Percentiles rank a stretch among this genome's conserved stretches.
These are phyloP conservation scores for Groenewaldozyma tartarivorans DNA, from an alignment of 805 yeast species.

Conservation along the genomic window DNA sequence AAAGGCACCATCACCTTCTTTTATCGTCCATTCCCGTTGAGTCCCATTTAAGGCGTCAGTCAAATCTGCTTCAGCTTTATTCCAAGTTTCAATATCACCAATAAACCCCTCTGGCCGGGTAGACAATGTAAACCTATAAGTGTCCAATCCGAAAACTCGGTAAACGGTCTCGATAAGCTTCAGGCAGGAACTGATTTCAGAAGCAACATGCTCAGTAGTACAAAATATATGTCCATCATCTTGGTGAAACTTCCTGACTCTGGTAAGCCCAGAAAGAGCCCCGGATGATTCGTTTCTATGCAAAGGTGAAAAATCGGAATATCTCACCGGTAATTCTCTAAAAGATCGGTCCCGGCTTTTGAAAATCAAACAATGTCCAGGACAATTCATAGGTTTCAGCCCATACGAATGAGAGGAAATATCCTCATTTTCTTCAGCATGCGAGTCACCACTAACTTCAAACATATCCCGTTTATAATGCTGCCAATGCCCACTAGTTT, in stretches of 20 bases:
- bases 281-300: slow-evolving; percentile 96
- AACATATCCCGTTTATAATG: slow-evolving; percentile 94
- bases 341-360: slow-evolving; percentile 68
- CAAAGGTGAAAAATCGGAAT: slow-evolving; percentile 81
- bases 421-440: slow-evolving; percentile 28
- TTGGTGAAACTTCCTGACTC: slow-evolving; percentile 93
- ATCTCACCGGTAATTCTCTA: slow-evolving; percentile 76
- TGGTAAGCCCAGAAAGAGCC: slow-evolving; percentile 81
- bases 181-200: slow-evolving; percentile 65
- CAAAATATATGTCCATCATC: slow-evolving; percentile 98
- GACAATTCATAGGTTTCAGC: slow-evolving; percentile 71
- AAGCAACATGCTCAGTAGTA: slow-evolving; percentile 59
- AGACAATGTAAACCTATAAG: slow-evolving; percentile 59
- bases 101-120: slow-evolving; percentile 78
- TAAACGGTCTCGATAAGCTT: slow-evolving; percentile 69
- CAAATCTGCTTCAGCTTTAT: slow-evolving; percentile 65
- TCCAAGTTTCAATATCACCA: slow-evolving; percentile 74
- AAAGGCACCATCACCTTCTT: slow-evolving; percentile 94
- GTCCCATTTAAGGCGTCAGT: slow-evolving; percentile 47
- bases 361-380: slow-evolving; percentile 76
- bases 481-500: slow-evolving; percentile 91
- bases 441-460: slow-evolving; percentile 51
- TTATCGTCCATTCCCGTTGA: slow-evolving; percentile 54
- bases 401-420: slow-evolving; percentile 49
- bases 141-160: slow-evolving; percentile 49